Evolutionary conservation across 352 stramenopile species (phyloP).

Genomic region (Phytophthora parvispora): DNA sequence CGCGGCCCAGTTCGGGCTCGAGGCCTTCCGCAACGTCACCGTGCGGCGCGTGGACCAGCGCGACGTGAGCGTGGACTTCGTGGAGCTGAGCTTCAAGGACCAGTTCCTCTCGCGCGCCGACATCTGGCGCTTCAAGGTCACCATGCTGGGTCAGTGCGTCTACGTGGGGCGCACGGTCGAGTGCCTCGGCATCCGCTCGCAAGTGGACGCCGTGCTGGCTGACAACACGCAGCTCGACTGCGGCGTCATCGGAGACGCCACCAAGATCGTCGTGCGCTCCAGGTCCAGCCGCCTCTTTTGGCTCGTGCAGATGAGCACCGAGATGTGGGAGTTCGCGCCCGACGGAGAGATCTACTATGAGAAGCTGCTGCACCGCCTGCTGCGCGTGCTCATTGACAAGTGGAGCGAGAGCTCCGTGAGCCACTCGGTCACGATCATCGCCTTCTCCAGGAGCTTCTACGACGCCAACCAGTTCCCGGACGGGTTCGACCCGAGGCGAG

Average conservation of each 20-base stretch:
- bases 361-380: slow-evolving; percentile 87
- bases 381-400: slow-evolving; percentile 80
- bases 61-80: slow-evolving; percentile 80
- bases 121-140: slow-evolving; percentile 91
- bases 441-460: slow-evolving; percentile 94
- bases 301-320: slow-evolving; percentile 97
- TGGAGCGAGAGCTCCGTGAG: slow-evolving; percentile 90
- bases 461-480: slow-evolving; percentile 75
- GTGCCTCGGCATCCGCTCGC: slow-evolving; percentile 83
- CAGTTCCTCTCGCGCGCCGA: slow-evolving; percentile 93
- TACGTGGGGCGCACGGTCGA: slow-evolving; percentile 83
- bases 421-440: slow-evolving; percentile 93
- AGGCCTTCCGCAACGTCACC: slow-evolving; percentile 64
- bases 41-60: slow-evolving; percentile 68
- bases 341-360: slow-evolving; percentile 94
- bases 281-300: slow-evolving; percentile 97
- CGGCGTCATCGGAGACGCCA: slow-evolving; percentile 96
- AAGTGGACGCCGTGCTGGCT: slow-evolving; percentile 93
- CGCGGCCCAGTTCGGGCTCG: slow-evolving; percentile 77
- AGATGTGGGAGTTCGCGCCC: slow-evolving; percentile 95
- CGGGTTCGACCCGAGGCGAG: slow-evolving; percentile 52
- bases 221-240: slow-evolving; percentile 80
- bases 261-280: slow-evolving; percentile 97
- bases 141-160: slow-evolving; percentile 78
- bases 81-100: slow-evolving; percentile 93